Percentiles rank a stretch among this genome's conserved stretches.
Conservation (phyloP, 1,284 basidiomycete genomes). For the Inonotus obliquus region DNA sequence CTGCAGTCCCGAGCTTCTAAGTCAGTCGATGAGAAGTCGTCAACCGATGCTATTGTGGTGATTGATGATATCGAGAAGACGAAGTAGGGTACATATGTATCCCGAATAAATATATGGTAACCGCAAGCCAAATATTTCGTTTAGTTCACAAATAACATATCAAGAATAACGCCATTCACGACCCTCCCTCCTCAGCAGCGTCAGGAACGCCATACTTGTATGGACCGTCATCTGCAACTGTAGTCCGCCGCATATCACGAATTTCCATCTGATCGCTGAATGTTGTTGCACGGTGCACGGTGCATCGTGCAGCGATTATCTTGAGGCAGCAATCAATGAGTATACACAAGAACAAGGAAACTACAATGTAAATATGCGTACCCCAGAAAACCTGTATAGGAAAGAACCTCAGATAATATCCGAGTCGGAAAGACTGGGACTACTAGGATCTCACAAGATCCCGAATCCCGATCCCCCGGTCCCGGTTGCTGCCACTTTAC, state of each 20-base stretch:
- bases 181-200: neutral
- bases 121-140: neutral
- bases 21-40: neutral
- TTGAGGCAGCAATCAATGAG: neutral
- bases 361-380: neutral
- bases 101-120: neutral
- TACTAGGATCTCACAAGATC: slow-evolving; percentile 23
- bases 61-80: neutral
- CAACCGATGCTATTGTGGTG: neutral
- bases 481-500: slow-evolving; percentile 28
- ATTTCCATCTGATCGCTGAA: slow-evolving; percentile 23
- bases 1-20: neutral
- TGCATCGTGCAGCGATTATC: slow-evolving; percentile 23
- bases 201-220: slow-evolving; percentile 10
- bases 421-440: neutral
- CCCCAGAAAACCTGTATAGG: slow-evolving; percentile 18
- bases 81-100: neutral
- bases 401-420: neutral
- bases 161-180: neutral
- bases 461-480: too few relatives aligned
- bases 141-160: neutral
- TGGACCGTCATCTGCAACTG: slow-evolving; percentile 21
- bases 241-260: slow-evolving; percentile 23
- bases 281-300: slow-evolving; percentile 19
- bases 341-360: neutral